A percentile compares a stretch with the other conserved stretches of the same genome.
These are phyloP conservation scores for Pharnaceum exiguum DNA, from an alignment of 148 eudicot species.

Conservation along the genomic window DNA sequence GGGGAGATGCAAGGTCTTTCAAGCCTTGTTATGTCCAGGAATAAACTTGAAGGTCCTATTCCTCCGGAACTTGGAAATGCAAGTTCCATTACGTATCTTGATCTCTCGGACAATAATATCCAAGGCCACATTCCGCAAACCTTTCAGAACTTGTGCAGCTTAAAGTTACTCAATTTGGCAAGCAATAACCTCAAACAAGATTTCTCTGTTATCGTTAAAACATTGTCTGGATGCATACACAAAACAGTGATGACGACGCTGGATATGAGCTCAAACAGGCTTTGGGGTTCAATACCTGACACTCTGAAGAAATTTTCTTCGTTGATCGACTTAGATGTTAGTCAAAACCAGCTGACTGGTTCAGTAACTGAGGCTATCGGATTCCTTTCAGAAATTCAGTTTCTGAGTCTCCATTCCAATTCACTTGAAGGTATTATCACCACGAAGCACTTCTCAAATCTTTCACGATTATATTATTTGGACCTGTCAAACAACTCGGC, in stretches of 20 bases:
- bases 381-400: background rate
- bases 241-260: background rate
- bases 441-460: background rate
- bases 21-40: slow-evolving; percentile 6
- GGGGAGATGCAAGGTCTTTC: slow-evolving; percentile 8
- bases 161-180: background rate
- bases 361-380: background rate
- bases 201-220: background rate
- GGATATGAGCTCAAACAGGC: background rate
- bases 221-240: background rate
- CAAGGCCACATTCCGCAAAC: background rate
- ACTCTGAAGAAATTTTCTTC: background rate
- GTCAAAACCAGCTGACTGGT: background rate
- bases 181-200: background rate
- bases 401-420: background rate
- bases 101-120: slow-evolving; percentile 1
- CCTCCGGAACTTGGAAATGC: slow-evolving; percentile 1
- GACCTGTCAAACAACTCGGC: background rate
- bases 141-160: background rate
- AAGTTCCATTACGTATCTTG: background rate
- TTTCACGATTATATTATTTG: background rate
- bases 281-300: background rate
- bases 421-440: background rate
- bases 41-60: background rate
- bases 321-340: background rate